These are phyloP conservation scores for Malus hybrid DNA, from an alignment of 331 rosid species.

Conservation along the genomic window DNA sequence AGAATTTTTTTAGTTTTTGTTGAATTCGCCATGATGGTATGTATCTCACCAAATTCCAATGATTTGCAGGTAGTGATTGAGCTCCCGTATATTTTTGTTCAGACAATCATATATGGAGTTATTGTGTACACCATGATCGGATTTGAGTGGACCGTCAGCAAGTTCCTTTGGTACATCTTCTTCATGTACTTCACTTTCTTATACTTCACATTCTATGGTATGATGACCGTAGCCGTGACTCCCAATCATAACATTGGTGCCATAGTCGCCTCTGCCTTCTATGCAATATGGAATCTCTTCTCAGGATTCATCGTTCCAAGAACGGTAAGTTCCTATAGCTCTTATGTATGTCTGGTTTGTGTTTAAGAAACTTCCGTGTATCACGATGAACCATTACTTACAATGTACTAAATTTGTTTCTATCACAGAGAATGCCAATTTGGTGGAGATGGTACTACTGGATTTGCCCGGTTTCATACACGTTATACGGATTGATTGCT, in stretches of 20 bases:
- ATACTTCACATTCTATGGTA: constrained; percentile 41
- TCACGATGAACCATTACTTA: background rate
- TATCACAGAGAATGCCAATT: constrained; percentile 31
- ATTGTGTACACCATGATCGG: constrained; percentile 38
- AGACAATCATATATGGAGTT: constrained; percentile 23
- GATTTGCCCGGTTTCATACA: constrained; percentile 33
- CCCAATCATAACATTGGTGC: constrained; percentile 34
- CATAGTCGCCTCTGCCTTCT: constrained; percentile 32
- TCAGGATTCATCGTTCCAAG: constrained; percentile 34
- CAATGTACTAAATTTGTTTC: background rate
- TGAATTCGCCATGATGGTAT: background rate
- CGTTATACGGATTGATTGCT: constrained; percentile 29
- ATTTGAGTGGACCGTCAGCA: constrained; percentile 30
- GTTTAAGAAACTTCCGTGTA: no score
- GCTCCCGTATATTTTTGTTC: constrained; percentile 30
- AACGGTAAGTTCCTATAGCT: constrained; percentile 15
- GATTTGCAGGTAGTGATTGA: constrained; percentile 26
- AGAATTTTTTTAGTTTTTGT: background rate
- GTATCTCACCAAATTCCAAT: background rate
- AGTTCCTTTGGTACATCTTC: constrained; percentile 37
- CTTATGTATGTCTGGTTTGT: background rate
- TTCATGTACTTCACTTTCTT: constrained; percentile 35
- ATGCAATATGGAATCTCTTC: constrained; percentile 33
- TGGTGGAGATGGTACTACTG: constrained; percentile 56
- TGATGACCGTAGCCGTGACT: constrained; percentile 42